A percentile compares a stretch with the other conserved stretches of the same genome.
phyloP scores from a whole-genome alignment of 306 rosid species.

The Prunus mume region DNA sequence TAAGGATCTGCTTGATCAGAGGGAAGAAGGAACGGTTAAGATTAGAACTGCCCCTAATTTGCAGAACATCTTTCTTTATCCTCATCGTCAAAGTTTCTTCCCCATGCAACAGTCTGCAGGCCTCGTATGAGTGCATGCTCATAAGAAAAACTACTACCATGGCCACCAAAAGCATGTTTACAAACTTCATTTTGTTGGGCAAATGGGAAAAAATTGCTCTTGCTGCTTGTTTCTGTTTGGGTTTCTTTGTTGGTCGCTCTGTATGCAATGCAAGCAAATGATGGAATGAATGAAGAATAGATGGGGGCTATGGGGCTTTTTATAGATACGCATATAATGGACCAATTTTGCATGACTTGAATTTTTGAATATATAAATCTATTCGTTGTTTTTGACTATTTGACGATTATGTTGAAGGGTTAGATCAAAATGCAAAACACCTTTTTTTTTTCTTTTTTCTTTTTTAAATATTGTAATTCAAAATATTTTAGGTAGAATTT shows the following conservation, averaged over 20 bases:
- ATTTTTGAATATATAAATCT: conserved; percentile 7
- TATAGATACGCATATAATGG: not conserved
- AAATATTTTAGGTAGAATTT: too few species aligned
- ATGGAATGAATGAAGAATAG: not conserved
- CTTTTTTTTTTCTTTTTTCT: too few species aligned
- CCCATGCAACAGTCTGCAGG: conserved; percentile 6
- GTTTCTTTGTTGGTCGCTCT: not conserved
- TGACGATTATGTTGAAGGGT: not conserved
- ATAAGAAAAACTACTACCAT: not conserved
- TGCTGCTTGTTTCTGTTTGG: not conserved
- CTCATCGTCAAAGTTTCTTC: not conserved
- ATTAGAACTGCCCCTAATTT: too few species aligned
- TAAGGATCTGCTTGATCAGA: not conserved
- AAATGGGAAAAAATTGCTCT: not conserved
- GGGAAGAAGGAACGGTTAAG: not conserved
- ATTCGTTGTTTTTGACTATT: conserved; percentile 4
- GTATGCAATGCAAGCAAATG: not conserved
- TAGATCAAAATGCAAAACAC: too few species aligned
- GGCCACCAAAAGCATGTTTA: not conserved
- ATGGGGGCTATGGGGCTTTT: not conserved
- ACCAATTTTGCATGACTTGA: not conserved
- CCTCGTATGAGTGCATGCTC: conserved; percentile 4
- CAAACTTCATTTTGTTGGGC: conserved; percentile 5
- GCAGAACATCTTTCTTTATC: conserved; percentile 1
- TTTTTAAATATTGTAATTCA: too few species aligned